phyloP scores from a whole-genome alignment of 164 flowering plant genomes.

The Litsea cubeba region DNA sequence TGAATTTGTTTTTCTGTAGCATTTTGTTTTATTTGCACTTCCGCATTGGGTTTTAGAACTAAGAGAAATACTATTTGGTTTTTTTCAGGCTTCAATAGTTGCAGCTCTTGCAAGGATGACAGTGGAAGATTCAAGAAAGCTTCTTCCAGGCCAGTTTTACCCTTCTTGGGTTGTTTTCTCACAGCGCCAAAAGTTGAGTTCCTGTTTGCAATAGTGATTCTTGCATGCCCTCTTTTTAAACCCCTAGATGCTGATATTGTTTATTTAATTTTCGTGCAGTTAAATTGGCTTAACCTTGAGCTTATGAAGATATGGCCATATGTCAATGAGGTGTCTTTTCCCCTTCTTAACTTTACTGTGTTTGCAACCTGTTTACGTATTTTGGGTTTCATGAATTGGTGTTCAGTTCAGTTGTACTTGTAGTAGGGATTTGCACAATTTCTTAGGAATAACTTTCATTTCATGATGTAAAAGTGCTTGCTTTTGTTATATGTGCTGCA shows the following conservation, averaged over 20 bases:
- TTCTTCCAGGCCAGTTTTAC: slow-evolving; percentile 52
- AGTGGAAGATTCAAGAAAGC: slow-evolving; percentile 86
- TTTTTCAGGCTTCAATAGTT: slow-evolving; percentile 48
- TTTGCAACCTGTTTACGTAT: not conserved
- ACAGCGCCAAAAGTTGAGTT: slow-evolving; percentile 69
- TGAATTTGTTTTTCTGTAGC: not conserved
- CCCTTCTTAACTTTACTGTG: not conserved
- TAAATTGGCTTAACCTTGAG: slow-evolving; percentile 79
- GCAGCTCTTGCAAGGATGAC: slow-evolving; percentile 93
- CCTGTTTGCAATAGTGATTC: not conserved
- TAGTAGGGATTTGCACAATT: not conserved
- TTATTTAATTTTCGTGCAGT: slow-evolving; percentile 36
- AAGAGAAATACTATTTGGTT: not conserved
- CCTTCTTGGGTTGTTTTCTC: slow-evolving; percentile 93
- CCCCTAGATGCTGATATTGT: not conserved
- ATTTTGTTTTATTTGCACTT: not conserved
- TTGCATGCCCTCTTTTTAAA: not conserved
- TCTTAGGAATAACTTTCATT: not conserved
- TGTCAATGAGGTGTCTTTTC: slow-evolving; percentile 64
- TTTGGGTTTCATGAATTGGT: not conserved
- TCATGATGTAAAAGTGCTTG: not conserved
- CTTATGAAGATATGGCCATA: slow-evolving; percentile 94
- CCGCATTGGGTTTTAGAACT: not conserved
- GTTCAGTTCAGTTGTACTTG: not conserved
- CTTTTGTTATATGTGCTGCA: slow-evolving; percentile 17